phyloP scores from a whole-genome alignment of 2,329 filamentous ascomycete species.

The Periconia sp. region DNA sequence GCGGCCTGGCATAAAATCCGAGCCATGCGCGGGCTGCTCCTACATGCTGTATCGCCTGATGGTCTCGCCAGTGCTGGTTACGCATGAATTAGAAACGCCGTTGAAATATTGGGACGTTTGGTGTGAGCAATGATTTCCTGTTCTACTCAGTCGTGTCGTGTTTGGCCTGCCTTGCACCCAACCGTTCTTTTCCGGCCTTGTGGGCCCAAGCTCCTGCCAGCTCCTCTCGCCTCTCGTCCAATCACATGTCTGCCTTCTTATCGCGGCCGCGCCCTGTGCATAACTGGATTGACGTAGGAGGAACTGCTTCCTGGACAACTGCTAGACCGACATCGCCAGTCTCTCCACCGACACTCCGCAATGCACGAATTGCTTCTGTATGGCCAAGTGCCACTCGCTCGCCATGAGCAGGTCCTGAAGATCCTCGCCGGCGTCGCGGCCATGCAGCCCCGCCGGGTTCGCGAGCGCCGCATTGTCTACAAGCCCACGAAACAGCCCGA shows the following conservation, averaged over 20 bases:
- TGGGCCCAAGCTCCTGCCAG: neutral
- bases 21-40: neutral
- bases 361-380: constrained; percentile 68
- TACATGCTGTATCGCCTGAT: neutral
- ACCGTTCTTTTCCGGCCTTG: neutral
- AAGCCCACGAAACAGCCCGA: constrained; percentile 54
- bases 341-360: constrained; percentile 8
- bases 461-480: constrained; percentile 62
- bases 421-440: constrained; percentile 63
- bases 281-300: constrained; percentile 17
- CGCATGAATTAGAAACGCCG: too few relatives aligned
- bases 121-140: too few relatives aligned
- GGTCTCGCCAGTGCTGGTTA: neutral
- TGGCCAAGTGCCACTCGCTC: constrained; percentile 58
- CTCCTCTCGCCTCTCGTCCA: constrained; percentile 16
- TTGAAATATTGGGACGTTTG: too few relatives aligned
- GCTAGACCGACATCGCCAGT: constrained; percentile 22
- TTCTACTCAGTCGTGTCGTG: too few relatives aligned
- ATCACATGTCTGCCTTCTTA: constrained; percentile 22
- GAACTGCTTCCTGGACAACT: constrained; percentile 18
- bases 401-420: constrained; percentile 62
- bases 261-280: constrained; percentile 29
- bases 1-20: neutral
- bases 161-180: neutral
- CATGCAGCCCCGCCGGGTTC: constrained; percentile 59